Base-by-base conservation (phyloP, 1,284 basidiomycete genomes). In the Leccinum discolor region DNA sequence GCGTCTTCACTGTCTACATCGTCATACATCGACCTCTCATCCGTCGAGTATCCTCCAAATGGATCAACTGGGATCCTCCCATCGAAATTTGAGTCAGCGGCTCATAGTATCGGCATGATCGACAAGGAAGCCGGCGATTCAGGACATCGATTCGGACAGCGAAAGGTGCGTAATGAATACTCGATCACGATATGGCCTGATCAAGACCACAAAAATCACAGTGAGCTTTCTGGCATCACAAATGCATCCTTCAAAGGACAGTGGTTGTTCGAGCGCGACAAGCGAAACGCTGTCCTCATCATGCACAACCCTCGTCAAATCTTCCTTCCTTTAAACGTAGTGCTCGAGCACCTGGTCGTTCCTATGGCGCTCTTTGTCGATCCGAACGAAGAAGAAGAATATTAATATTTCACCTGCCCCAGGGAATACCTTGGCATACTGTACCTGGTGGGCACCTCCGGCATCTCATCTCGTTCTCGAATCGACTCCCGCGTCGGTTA, bases 1-100 rank as follows among this genome's bases (percentile, higher is more conserved):
- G 26, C 26, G 26, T 29, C 26, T 29, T 29, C 26, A 29, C 26
- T 29, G 26, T 29, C 26, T 29, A 29, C 26, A 29, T 29, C 26
- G 26, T 29, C 26, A 29, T 75, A 72, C 54, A 68, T 76, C 42
- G 74, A 75, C 21, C 68, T 77, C 11, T 29, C 26, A 71, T 77
- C 42, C 67, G 52, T 6, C 5, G 60, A 26, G 54, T 21, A 3
- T 77, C 70, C 11, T 66, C 68, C 50, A 77, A 77, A 44, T 75
- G 65, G 65, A 67, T 76, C 35, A 73, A 74, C 61, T 77, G 72
- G 75, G 67, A 77, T 47, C 73, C 73, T 3, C 66, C 60, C 8
- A 62, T 66, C 8, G 52, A 54, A 7, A 59, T 77, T 18, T 29
- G 56, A 50, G 76, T 75, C 40, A 8, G 73, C 23, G 76, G 74